A percentile compares a stretch with the other conserved stretches of the same genome.
Evolutionary conservation across 805 yeast species (phyloP).

Genomic region (Candida schatavii): DNA sequence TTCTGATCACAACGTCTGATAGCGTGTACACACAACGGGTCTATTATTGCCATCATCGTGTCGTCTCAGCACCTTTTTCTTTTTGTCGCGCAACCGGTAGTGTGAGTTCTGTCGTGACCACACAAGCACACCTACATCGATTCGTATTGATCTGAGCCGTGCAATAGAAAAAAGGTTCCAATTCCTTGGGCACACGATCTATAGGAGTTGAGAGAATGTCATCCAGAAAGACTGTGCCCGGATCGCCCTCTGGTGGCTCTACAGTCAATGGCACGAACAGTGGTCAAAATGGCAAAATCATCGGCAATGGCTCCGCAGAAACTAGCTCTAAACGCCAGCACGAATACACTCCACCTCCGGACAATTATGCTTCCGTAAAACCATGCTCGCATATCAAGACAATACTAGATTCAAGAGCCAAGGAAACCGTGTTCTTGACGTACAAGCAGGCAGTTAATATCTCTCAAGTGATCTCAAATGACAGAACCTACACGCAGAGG

Average conservation of each 20-base stretch:
- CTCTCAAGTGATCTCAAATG: slow-evolving; percentile 32
- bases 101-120: too few relatives aligned
- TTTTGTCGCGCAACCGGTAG: too few relatives aligned
- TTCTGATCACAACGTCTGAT: too few relatives aligned
- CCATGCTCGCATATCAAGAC: slow-evolving; percentile 50
- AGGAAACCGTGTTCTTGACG: slow-evolving; percentile 46
- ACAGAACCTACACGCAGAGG: slow-evolving; percentile 23
- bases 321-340: background rate
- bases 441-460: slow-evolving; percentile 52
- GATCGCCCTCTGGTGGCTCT: background rate
- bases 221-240: slow-evolving; percentile 5
- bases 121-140: too few relatives aligned
- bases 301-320: background rate
- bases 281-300: background rate
- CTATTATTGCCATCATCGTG: too few relatives aligned
- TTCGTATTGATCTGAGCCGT: too few relatives aligned
- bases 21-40: too few relatives aligned
- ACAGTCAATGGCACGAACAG: background rate
- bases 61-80: too few relatives aligned
- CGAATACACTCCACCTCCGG: slow-evolving; percentile 15
- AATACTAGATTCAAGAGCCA: slow-evolving; percentile 48
- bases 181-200: too few relatives aligned
- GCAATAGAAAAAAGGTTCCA: too few relatives aligned
- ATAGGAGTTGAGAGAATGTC: slow-evolving; percentile 4
- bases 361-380: slow-evolving; percentile 29